Evolutionary conservation across 306 rosid species (phyloP).

Genomic region (Malus asiatica): DNA sequence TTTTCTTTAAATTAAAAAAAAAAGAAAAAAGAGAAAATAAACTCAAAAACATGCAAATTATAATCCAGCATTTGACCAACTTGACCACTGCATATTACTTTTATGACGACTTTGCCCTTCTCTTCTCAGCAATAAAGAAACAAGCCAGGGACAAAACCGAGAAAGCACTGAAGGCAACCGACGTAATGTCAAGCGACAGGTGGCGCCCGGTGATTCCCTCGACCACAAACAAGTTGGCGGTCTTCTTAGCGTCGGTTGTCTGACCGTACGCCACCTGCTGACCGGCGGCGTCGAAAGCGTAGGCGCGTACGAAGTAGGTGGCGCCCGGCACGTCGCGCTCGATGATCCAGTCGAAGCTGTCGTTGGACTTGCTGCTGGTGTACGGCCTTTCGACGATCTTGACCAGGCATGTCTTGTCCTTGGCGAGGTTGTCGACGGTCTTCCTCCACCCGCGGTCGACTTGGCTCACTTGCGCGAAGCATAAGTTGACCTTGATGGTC

Average conservation of each 20-base stretch:
- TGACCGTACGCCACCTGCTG: conserved; percentile 65
- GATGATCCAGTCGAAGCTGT: conserved; percentile 39
- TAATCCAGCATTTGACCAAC: background rate
- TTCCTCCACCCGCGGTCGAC: conserved; percentile 82
- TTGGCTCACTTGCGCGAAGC: conserved; percentile 86
- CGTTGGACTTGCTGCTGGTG: conserved; percentile 34
- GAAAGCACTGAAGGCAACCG: conserved; percentile 77
- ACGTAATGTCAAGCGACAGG: conserved; percentile 55
- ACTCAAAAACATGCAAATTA: background rate
- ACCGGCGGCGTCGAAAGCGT: conserved; percentile 41
- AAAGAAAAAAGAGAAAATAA: background rate
- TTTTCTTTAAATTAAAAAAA: background rate
- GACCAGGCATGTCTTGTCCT: conserved; percentile 78
- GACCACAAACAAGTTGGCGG: conserved; percentile 47
- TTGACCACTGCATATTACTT: conserved; percentile 5
- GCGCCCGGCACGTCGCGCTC: conserved; percentile 52
- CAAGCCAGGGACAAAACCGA: conserved; percentile 51
- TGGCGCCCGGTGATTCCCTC: conserved; percentile 74
- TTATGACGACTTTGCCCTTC: conserved; percentile 32
- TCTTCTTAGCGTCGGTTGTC: conserved; percentile 30
- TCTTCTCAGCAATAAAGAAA: conserved; percentile 64
- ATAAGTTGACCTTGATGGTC: conserved; percentile 52
- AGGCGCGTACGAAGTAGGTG: conserved; percentile 82
- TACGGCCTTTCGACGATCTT: conserved; percentile 41
- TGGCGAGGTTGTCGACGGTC: conserved; percentile 48